A percentile compares a stretch with the other conserved stretches of the same genome.
phyloP scores from a whole-genome alignment of 495 filamentous ascomycete genomes.

The Symbiotaphrina buchneri region DNA sequence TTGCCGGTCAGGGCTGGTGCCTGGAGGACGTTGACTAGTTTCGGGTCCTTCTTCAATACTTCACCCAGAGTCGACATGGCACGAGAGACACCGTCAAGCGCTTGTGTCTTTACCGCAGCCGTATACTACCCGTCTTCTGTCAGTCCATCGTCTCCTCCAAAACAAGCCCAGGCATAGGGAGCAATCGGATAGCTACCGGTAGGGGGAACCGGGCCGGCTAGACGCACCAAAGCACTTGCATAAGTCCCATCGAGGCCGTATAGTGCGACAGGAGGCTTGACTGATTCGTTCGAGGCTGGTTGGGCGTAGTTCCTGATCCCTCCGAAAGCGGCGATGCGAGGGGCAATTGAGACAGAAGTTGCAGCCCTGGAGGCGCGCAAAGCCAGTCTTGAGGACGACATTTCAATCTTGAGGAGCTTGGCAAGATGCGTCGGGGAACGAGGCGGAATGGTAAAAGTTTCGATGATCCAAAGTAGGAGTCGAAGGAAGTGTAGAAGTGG shows the following conservation, averaged over 20 bases:
- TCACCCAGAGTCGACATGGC: constrained; percentile 46
- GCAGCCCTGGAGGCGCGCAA: constrained; percentile 2
- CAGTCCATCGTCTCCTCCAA: neutral
- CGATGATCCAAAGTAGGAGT: neutral
- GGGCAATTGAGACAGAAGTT: constrained; percentile 9
- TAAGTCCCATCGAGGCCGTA: constrained; percentile 97
- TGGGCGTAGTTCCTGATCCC: constrained; percentile 44
- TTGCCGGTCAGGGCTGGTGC: constrained; percentile 53
- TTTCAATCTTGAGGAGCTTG: no score
- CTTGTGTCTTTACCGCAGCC: constrained; percentile 64
- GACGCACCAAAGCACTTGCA: constrained; percentile 83
- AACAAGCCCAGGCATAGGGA: constrained; percentile 12
- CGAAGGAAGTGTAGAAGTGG: neutral
- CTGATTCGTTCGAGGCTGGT: constrained; percentile 28
- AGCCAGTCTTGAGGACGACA: constrained; percentile 1
- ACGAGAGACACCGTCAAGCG: constrained; percentile 63
- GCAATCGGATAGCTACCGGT: constrained; percentile 1
- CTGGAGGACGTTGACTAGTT: constrained; percentile 49
- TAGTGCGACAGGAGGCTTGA: constrained; percentile 71
- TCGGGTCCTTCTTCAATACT: constrained; percentile 56
- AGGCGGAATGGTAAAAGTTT: neutral
- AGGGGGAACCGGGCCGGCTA: neutral
- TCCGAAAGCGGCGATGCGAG: constrained; percentile 8
- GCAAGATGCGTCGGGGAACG: no score
- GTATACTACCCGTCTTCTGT: constrained; percentile 59